Evolutionary conservation across 306 rosid species (phyloP), one percentile per base, ranked within the genome.

Genomic region (Vigna unguiculata): DNA sequence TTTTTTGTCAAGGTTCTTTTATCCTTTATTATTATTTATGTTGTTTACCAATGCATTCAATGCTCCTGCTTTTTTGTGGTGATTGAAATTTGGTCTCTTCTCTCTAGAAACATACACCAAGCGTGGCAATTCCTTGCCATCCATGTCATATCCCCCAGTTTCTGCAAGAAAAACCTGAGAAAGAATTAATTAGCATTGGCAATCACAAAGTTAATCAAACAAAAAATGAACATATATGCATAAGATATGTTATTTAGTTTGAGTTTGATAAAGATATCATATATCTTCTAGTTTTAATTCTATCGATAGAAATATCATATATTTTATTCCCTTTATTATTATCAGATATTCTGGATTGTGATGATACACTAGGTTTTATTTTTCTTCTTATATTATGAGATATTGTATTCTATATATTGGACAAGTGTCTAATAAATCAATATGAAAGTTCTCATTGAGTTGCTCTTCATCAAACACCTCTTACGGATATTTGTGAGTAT

Each of bases 81-180:
- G 88, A 53, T 86, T 87, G 71, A 91, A 91, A 38, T 84, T 89
- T 69, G 77, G 90, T 67, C 86, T 84, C 74, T 87, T 91, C 83
- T 91, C 96, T 79, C 96, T 85, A 28, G 96, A 88, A 81, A 91
- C 88, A 81, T 91, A 91, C 5, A 85, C 90, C 55, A 91, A 51
- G 34, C 90, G 77, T 58, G 96, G 93, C 14, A 91, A 66, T 84
- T 88, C 88, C 46, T 87, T 83, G 58, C 88, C 90, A 19, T 84
- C 89, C 36, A 76, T 69, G 79, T 88, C 93, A 65, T 65, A 65
- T 36, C 85, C 87, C 30, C 88, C 93, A 62, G 57, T 77, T 77
- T 85, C 86, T 69, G 90, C 96, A 51, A 82, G 84, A 64, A 91
- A 84, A 38, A 91, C 84, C 96, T 91, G 62, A 55, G 17, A 74